phyloP scores from a whole-genome alignment of 2,329 filamentous ascomycete genomes.

The Aspergillus aculeatinus region DNA sequence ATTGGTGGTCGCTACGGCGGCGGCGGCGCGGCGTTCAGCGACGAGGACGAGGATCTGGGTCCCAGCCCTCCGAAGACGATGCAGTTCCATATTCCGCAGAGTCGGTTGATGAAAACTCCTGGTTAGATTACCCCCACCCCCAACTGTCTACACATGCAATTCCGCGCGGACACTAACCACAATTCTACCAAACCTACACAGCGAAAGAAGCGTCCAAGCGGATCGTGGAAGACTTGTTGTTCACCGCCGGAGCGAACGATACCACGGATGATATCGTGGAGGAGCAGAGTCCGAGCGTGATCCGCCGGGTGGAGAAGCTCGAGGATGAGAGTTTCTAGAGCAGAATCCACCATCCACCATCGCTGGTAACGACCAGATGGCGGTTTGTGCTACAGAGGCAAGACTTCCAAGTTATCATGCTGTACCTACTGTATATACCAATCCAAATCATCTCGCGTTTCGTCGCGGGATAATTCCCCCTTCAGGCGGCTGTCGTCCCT shows the following conservation, averaged over 20 bases:
- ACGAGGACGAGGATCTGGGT: conserved; percentile 57
- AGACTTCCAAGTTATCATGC: too few relatives aligned
- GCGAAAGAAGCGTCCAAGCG: conserved; percentile 52
- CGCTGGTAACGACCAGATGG: too few relatives aligned
- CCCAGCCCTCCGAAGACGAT: conserved; percentile 83
- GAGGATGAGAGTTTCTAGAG: conserved; percentile 50
- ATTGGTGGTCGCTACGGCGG: conserved; percentile 54
- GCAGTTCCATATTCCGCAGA: conserved; percentile 54
- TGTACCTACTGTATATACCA: too few relatives aligned
- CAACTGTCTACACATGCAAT: background rate
- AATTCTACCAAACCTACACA: conserved; percentile 16
- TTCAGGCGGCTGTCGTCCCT: too few relatives aligned
- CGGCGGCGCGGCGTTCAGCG: conserved; percentile 39
- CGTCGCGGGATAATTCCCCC: too few relatives aligned
- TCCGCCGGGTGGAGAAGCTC: conserved; percentile 40
- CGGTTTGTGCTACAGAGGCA: too few relatives aligned
- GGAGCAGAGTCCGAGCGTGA: conserved; percentile 47
- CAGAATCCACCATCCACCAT: too few relatives aligned
- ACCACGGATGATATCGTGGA: conserved; percentile 39
- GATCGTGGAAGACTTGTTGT: conserved; percentile 50
- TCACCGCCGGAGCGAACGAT: conserved; percentile 46
- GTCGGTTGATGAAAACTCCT: conserved; percentile 50
- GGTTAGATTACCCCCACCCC: conserved; percentile 31
- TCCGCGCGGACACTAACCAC: background rate
- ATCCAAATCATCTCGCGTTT: too few relatives aligned